These are phyloP conservation scores for Malus hybrid DNA, from an alignment of 331 rosid genomes.

Conservation along the genomic window DNA sequence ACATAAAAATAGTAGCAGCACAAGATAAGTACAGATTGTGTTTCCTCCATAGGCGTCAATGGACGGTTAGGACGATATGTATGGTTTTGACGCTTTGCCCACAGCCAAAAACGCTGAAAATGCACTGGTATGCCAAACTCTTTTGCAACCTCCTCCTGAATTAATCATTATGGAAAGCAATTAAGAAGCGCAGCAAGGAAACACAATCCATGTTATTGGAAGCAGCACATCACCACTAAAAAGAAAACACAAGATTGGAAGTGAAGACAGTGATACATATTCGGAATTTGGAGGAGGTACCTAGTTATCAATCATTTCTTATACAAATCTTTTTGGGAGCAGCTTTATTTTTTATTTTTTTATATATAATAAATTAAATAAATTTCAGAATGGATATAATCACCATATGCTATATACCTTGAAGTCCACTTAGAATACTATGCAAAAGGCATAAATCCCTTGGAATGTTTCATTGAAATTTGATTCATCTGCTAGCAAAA, in stretches of 20 bases:
- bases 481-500: not conserved
- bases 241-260: not conserved
- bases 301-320: not conserved
- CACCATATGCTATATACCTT: not conserved
- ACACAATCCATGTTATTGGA: not conserved
- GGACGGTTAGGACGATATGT: slow-evolving; percentile 92
- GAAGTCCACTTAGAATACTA: not conserved
- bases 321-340: not conserved
- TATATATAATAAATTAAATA: not conserved
- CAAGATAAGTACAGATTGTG: slow-evolving; percentile 60
- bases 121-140: slow-evolving; percentile 80
- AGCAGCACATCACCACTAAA: not conserved
- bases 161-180: slow-evolving; percentile 12
- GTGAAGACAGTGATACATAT: not conserved
- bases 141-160: slow-evolving; percentile 84
- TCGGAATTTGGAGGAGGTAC: not conserved
- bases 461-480: not conserved
- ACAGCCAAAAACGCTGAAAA: slow-evolving; percentile 80
- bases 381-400: not conserved
- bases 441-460: not conserved
- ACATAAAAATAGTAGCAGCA: slow-evolving; percentile 12
- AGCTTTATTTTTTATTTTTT: no score
- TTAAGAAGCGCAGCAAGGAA: not conserved
- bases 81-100: slow-evolving; percentile 96
- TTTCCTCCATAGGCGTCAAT: slow-evolving; percentile 61